Conservation (phyloP, 176 grass and related monocot genomes). For the Rhynchospora tenuis region DNA sequence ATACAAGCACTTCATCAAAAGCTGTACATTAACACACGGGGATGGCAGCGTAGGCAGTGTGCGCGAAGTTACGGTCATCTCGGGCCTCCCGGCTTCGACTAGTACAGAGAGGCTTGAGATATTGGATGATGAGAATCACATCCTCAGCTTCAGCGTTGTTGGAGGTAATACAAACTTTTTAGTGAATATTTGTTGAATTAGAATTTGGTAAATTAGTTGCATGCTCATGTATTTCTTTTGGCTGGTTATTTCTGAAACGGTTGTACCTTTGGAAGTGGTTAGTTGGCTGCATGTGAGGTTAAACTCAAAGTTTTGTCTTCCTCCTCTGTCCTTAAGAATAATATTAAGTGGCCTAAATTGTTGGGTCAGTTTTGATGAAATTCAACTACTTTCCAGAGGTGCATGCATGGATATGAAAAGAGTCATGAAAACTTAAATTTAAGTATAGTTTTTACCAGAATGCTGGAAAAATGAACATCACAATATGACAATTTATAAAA, state of each 20-base stretch:
- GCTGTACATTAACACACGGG: conserved; percentile 39
- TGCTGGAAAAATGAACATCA: not conserved
- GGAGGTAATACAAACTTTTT: conserved; percentile 27
- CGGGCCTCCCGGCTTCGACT: conserved; percentile 72
- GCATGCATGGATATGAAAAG: not conserved
- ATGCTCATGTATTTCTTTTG: not conserved
- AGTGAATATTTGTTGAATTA: not conserved
- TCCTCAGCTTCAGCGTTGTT: conserved; percentile 89
- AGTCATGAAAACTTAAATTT: not conserved
- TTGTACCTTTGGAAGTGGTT: not conserved
- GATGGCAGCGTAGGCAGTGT: conserved; percentile 86
- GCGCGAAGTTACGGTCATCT: conserved; percentile 80
- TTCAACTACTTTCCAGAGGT: not conserved
- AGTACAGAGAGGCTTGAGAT: conserved; percentile 97
- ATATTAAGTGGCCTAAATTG: not conserved
- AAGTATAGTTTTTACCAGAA: not conserved
- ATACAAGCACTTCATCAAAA: conserved; percentile 99
- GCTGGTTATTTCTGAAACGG: not conserved
- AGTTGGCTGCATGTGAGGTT: not conserved
- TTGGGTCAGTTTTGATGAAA: not conserved
- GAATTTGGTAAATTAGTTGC: not conserved
- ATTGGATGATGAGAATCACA: conserved; percentile 72
- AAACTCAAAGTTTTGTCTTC: not conserved
- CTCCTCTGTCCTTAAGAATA: not conserved
- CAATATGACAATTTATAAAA: not conserved